Conservation (phyloP, 225 moss, liverwort and hornwort genomes). For the Asterella californica region DNA sequence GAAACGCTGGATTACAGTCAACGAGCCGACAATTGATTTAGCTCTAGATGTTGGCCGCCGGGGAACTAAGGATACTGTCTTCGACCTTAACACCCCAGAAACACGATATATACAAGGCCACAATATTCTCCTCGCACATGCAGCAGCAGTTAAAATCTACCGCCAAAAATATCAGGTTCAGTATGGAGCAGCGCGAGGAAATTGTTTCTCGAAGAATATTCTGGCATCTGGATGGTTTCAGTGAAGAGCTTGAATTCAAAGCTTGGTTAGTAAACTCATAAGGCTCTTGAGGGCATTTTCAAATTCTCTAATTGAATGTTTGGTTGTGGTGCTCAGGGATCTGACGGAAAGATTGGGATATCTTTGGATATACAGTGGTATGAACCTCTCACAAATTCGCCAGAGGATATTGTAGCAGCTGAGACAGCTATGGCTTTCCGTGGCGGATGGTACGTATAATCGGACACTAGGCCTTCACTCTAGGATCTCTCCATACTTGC, state of each 20-base stretch:
- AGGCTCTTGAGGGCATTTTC: not conserved
- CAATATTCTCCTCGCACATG: conserved; percentile 67
- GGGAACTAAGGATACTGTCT: conserved; percentile 21
- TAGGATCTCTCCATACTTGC: too few species aligned
- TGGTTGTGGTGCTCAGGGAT: conserved; percentile 24
- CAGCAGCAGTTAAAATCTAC: conserved; percentile 47
- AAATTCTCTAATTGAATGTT: not conserved
- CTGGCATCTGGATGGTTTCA: not conserved
- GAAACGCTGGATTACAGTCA: conserved; percentile 71
- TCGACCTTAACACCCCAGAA: conserved; percentile 48
- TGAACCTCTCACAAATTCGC: conserved; percentile 50
- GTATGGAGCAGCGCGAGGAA: not conserved
- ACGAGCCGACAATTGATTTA: conserved; percentile 54
- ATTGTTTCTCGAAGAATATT: too few species aligned
- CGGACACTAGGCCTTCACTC: too few species aligned
- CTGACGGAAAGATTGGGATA: conserved; percentile 44
- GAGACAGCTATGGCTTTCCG: conserved; percentile 46
- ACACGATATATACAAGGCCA: conserved; percentile 35
- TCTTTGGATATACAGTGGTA: conserved; percentile 52
- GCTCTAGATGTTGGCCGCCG: conserved; percentile 27
- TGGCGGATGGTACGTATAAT: conserved; percentile 22
- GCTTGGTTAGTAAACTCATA: not conserved
- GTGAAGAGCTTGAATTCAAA: not conserved
- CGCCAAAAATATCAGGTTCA: conserved; percentile 54
- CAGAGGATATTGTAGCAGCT: conserved; percentile 55